Base-by-base conservation (phyloP, 2,329 filamentous ascomycete species). In the Blastomyces emzantsi region DNA sequence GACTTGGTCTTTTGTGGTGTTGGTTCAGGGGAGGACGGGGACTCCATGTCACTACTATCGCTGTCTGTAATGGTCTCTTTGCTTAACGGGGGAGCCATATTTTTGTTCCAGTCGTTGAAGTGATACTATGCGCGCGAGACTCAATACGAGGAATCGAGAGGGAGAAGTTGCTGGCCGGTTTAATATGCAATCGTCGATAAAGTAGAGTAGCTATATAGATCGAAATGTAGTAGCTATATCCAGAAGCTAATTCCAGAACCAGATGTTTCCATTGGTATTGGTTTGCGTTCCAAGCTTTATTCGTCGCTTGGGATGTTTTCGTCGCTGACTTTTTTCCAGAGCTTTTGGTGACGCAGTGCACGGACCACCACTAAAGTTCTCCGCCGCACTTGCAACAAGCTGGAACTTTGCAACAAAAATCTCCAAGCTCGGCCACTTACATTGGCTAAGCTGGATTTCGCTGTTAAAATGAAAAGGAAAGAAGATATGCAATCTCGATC, bases 61-160 rank as follows among this genome's bases (percentile, higher is more conserved):
- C 70, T 71, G 68, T 69, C 68, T 36, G 65, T 61, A 49, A 67
- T 51, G 41, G 61, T 62, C 33, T 68, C 67, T 58, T 71, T 67
- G 55, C 69, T 70, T 62, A 71, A 51, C 56, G 66, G 69, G 25
- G 67, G 66, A 56, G 70, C 70, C 70, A 72, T 72, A 64, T 62
- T 64, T 63, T 25, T 8, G 41, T 30, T 47, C 55, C 33, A 17
- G 11, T 22, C 17, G 30, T 60, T 60, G 57, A 60, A 43, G 64
- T 60, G 61, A n/a, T 33, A 28, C 25, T 56, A 47, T 5, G 17
- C 47, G 58, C 54, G n/a, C 28, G 22, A 43, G 15, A 28, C 43
- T 11, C 25, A 3, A 41, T 22, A 49, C 33, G 33, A 25, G 49
- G 22, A 49, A 43, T 17, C 36, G 54, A 43, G 22, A 25, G 7